Base-by-base conservation (phyloP, 2,329 filamentous ascomycete species). In the Aspergillus pseudoterreus region DNA sequence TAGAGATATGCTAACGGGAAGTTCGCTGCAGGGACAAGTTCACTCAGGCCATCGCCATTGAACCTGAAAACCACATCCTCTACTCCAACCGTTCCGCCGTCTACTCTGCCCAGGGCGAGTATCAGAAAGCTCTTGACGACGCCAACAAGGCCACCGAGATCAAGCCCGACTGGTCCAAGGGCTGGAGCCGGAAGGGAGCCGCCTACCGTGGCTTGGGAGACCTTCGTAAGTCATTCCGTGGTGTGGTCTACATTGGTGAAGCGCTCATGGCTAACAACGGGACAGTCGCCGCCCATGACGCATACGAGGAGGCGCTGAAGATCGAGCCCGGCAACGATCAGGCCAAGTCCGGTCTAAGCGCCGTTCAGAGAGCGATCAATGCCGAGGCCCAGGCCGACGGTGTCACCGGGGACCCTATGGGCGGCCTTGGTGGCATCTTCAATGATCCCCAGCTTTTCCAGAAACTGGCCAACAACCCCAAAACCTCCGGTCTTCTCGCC, bases 131-230 rank as follows among this genome's bases (percentile, higher is more conserved):
- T 17, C 78, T 97, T 22, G 81, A 87, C 57, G 94, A 99, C 79
- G 94, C 94, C 52, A 86, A 86, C 68, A 96, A 96, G 81, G 94
- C 90, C 3, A 95, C 88, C 50, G 84, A 95, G 74, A 79, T 99
- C 71, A 97, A 99, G 80, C 88, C 92, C 11, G 94, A 97, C 78
- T 99, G 94, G 94, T 85, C 90, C 54, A 97, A 97, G 77, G 94
- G 94, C 60, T 96, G 90, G 87, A 87, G 88, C 53, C 86, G 94
- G 55, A 96, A 96, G 73, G 94, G 92, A 60, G 87, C 91, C 57
- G 94, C 94, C 50, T 80, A 92, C 32, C 94, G 96, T 71, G 94
- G 94, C 43, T 78, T 86, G 54, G 90, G 92, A 47, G 90, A 99
- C 69, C 80, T 97, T 19, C 64, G 80, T 83, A 77, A 56, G 77